Conservation (phyloP, 345 rosid species). For the Abelmoschus esculentus region DNA sequence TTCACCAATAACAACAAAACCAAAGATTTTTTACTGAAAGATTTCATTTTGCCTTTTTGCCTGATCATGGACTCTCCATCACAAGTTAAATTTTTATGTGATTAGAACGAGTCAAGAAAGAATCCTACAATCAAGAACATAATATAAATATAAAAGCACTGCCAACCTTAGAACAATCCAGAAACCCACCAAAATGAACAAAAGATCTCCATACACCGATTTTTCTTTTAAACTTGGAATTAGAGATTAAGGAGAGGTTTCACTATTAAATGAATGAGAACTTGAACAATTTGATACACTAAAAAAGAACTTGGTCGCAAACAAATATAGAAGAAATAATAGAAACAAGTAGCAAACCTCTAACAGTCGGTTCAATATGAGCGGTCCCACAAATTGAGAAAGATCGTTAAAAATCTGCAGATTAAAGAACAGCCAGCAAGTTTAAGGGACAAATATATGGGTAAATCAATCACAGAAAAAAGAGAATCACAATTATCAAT, state of each 20-base stretch:
- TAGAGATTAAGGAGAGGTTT: background rate
- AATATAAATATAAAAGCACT: background rate
- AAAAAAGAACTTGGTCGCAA: background rate
- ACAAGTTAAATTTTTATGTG: background rate
- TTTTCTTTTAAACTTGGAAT: background rate
- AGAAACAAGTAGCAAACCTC: slow-evolving; percentile 46
- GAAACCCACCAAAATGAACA: background rate
- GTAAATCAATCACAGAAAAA: slow-evolving; percentile 8
- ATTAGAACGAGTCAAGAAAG: background rate
- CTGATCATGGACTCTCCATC: background rate
- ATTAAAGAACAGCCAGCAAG: slow-evolving; percentile 9
- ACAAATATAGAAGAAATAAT: background rate
- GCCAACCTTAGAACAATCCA: background rate
- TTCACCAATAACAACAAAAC: background rate
- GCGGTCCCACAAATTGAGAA: slow-evolving; percentile 96
- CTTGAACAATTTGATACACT: background rate
- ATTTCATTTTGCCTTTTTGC: background rate
- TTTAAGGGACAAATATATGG: slow-evolving; percentile 14
- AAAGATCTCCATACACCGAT: background rate
- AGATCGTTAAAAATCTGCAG: slow-evolving; percentile 80
- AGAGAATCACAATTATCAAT: background rate
- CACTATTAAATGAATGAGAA: background rate
- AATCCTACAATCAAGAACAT: background rate
- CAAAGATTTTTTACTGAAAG: background rate
- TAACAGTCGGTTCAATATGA: slow-evolving; percentile 68